Percentiles rank a stretch among this genome's conserved stretches.
Conservation (phyloP, 2,329 filamentous ascomycete species). For the Fusarium musae region DNA sequence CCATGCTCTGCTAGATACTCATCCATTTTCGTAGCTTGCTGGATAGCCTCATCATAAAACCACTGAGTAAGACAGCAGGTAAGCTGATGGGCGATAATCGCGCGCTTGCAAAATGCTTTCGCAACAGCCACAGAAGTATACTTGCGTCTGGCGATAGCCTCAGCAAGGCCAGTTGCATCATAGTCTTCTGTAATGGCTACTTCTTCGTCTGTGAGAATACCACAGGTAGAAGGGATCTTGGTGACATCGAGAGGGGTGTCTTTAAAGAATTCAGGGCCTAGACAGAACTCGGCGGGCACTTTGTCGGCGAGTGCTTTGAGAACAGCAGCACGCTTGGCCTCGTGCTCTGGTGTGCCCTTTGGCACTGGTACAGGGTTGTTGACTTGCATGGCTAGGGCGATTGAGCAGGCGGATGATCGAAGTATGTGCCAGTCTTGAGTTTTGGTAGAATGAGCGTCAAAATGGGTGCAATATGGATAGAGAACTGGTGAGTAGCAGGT, state of each 20-base stretch:
- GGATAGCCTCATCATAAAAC: background rate
- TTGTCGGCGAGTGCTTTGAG: background rate
- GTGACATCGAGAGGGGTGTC: background rate
- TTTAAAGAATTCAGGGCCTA: background rate
- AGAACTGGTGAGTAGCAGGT: accelerated
- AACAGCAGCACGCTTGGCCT: background rate
- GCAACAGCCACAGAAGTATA: background rate
- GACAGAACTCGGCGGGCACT: background rate
- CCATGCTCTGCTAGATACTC: background rate
- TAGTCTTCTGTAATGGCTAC: background rate
- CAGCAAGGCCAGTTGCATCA: background rate
- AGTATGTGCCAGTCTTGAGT: too few relatives aligned
- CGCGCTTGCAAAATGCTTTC: background rate
- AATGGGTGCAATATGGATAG: too few relatives aligned
- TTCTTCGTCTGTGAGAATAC: background rate
- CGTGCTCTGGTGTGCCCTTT: background rate
- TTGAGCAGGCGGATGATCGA: accelerated
- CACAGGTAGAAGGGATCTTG: background rate
- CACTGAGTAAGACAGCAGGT: background rate
- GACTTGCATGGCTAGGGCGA: background rate
- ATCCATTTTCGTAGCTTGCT: background rate
- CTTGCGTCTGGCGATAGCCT: background rate
- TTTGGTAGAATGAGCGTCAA: too few relatives aligned
- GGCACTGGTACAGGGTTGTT: background rate
- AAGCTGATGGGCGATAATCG: background rate